Evolutionary conservation across 2,329 filamentous ascomycete species (phyloP).

Genomic region (Pyrenophora seminiperda): DNA sequence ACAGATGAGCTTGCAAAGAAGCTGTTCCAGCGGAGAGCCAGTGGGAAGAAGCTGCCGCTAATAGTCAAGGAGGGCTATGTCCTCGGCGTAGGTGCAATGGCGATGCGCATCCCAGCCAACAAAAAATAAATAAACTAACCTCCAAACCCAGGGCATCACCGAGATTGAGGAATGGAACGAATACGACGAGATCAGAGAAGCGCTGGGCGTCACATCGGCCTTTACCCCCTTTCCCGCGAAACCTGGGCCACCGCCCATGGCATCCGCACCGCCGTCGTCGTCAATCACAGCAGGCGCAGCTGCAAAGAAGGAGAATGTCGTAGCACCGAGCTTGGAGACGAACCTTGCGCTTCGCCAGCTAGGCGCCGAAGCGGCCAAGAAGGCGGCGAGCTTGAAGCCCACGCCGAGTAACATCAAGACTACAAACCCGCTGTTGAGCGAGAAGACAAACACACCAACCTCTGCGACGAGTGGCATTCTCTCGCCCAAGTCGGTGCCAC

Average conservation of each 20-base stretch:
- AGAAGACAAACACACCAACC: conserved; percentile 40
- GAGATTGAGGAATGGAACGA: conserved; percentile 99
- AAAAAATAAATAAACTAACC: too few relatives aligned
- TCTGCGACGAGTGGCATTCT: conserved; percentile 15
- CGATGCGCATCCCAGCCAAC: not conserved
- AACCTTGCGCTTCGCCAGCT: conserved; percentile 46
- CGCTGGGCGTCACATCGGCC: conserved; percentile 61
- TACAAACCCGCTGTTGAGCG: conserved; percentile 42
- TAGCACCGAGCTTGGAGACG: conserved; percentile 31
- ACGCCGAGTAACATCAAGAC: conserved; percentile 41
- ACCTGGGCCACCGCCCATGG: conserved; percentile 17
- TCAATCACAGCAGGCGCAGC: conserved; percentile 14
- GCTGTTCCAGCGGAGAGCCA: conserved; percentile 83
- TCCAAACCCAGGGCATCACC: conserved; percentile 72
- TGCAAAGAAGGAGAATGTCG: conserved; percentile 34
- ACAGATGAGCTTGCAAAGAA: conserved; percentile 87
- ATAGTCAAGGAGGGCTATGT: conserved; percentile 86
- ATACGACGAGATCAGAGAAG: conserved; percentile 90
- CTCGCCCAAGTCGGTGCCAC: conserved; percentile 14
- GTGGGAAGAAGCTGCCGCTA: conserved; percentile 86
- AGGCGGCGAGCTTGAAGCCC: conserved; percentile 45
- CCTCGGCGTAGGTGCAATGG: conserved; percentile 70
- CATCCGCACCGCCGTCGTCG: conserved; percentile 7
- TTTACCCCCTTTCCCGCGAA: conserved; percentile 44
- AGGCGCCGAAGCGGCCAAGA: conserved; percentile 45